Conservation (phyloP, 1,284 basidiomycete genomes). For the Exobasidium cylindrosporum region DNA sequence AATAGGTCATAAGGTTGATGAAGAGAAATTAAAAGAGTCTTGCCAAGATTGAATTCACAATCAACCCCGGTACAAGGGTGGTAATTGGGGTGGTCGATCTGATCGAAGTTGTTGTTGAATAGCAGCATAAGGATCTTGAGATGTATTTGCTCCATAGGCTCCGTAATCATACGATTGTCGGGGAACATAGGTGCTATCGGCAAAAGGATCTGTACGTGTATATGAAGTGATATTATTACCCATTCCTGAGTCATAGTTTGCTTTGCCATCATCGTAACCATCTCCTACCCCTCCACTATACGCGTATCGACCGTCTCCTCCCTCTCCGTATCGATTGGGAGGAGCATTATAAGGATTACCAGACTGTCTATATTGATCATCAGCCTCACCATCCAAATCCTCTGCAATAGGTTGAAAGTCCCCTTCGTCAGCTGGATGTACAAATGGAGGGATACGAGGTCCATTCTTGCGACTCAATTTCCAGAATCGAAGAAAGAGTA, state of each 20-base stretch:
- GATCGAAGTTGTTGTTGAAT: constrained; percentile 30
- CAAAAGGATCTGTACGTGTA: constrained; percentile 31
- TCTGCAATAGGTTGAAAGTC: constrained; percentile 41
- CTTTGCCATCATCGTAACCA: constrained; percentile 32
- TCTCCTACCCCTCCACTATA: constrained; percentile 11
- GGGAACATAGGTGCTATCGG: constrained; percentile 5
- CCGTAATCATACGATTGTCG: constrained; percentile 20
- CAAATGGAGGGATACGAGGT: constrained; percentile 46
- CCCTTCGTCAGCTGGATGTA: constrained; percentile 40
- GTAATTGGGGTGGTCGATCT: constrained; percentile 23
- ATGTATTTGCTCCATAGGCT: constrained; percentile 17
- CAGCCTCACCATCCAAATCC: constrained; percentile 26
- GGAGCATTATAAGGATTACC: constrained; percentile 2
- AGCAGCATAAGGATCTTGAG: constrained; percentile 30
- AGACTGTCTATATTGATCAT: constrained; percentile 19
- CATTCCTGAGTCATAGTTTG: constrained; percentile 4
- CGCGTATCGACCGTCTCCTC: constrained; percentile 17
- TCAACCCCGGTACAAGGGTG: constrained; percentile 14
- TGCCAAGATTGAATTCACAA: neutral
- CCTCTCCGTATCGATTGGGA: constrained; percentile 15
- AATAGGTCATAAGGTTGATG: too few relatives aligned
- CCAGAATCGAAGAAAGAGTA: constrained; percentile 45
- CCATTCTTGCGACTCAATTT: constrained; percentile 45
- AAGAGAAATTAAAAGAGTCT: neutral
- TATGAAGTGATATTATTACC: neutral